phyloP scores from a whole-genome alignment of 768 basidiomycete species.

The Pleurotus salmoneostramineus region DNA sequence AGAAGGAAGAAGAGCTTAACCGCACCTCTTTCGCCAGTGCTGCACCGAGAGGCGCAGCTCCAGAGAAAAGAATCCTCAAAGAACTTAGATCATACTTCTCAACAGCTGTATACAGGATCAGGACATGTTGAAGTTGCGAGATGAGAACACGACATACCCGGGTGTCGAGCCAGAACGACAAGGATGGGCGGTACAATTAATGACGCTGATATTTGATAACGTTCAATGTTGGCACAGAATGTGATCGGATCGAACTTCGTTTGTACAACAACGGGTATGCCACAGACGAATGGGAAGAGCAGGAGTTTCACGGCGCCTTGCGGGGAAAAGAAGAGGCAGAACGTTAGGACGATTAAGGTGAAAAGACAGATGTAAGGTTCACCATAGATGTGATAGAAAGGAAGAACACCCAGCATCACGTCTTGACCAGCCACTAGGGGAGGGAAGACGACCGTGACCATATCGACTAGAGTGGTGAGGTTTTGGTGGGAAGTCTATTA shows the following conservation, averaged over 20 bases:
- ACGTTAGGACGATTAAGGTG: not conserved
- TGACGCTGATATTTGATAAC: constrained; percentile 54
- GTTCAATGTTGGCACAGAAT: constrained; percentile 64
- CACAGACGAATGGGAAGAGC: constrained; percentile 48
- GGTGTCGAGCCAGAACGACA: constrained; percentile 67
- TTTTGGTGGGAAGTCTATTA: constrained; percentile 65
- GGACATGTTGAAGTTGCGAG: not conserved
- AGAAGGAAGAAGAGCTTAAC: constrained; percentile 19
- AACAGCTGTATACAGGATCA: constrained; percentile 37
- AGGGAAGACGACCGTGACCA: constrained; percentile 43
- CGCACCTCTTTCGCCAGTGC: constrained; percentile 51
- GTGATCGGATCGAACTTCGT: constrained; percentile 66
- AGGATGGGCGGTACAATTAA: constrained; percentile 83
- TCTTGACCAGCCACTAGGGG: constrained; percentile 35
- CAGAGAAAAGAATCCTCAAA: constrained; percentile 56
- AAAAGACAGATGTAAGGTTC: not conserved
- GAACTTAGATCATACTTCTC: constrained; percentile 64
- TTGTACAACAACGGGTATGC: constrained; percentile 53
- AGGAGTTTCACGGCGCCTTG: constrained; percentile 61
- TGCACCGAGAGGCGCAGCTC: constrained; percentile 77
- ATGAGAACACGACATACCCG: constrained; percentile 35
- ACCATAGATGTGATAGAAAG: constrained; percentile 49
- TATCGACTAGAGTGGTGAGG: constrained; percentile 54
- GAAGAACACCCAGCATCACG: constrained; percentile 59
- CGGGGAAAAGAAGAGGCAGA: not conserved